phyloP scores from a whole-genome alignment of 495 filamentous ascomycete genomes.

The Pseudomonodictys pantanalensis region DNA sequence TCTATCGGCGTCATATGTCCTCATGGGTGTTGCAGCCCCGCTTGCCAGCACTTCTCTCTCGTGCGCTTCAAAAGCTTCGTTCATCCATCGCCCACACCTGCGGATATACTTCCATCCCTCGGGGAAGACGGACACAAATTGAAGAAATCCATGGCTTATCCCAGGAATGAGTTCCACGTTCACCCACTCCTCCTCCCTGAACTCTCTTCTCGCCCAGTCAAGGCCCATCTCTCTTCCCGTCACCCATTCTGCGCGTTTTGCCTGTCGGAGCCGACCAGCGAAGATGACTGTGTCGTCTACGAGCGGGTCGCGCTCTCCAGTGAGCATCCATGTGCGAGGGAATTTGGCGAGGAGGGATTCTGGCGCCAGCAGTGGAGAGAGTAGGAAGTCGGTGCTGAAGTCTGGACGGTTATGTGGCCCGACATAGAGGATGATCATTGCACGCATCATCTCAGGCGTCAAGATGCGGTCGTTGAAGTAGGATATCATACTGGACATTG shows the following conservation, averaged over 20 bases:
- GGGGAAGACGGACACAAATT: constrained; percentile 82
- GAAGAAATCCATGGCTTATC: constrained; percentile 86
- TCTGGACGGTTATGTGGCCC: constrained; percentile 90
- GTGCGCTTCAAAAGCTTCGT: constrained; percentile 59
- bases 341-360: constrained; percentile 77
- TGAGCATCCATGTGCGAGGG: constrained; percentile 89
- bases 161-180: constrained; percentile 83
- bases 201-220: constrained; percentile 40
- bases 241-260: constrained; percentile 66
- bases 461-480: constrained; percentile 96
- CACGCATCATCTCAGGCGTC: constrained; percentile 96
- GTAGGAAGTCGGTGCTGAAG: constrained; percentile 84
- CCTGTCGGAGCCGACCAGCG: constrained; percentile 78
- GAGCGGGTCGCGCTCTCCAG: constrained; percentile 90
- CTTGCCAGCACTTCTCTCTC: constrained; percentile 36
- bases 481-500: constrained; percentile 92
- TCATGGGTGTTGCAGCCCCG: constrained; percentile 1
- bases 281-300: constrained; percentile 98
- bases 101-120: constrained; percentile 81
- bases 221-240: constrained; percentile 64
- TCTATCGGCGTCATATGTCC: neutral
- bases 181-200: constrained; percentile 73
- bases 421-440: constrained; percentile 98
- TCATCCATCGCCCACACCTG: constrained; percentile 72
- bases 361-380: constrained; percentile 86